Conservation (phyloP, 2,329 filamentous ascomycete genomes). For the Cercospora sojina region DNA sequence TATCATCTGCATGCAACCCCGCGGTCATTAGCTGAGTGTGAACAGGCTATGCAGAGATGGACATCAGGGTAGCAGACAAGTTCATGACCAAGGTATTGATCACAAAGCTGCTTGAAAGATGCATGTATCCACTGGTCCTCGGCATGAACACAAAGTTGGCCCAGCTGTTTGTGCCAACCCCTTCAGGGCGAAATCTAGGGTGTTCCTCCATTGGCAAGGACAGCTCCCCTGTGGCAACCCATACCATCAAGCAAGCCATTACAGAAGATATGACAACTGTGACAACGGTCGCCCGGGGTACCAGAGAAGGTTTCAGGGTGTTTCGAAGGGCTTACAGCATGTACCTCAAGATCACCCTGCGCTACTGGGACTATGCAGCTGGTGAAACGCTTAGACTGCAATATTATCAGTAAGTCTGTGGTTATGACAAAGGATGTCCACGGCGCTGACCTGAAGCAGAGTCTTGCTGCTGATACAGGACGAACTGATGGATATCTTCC, state of each 20-base stretch:
- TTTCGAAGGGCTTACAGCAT: conserved; percentile 1
- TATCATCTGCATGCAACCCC: neutral
- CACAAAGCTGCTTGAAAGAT: conserved; percentile 6
- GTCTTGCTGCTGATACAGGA: neutral
- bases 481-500: neutral
- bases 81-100: neutral
- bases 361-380: neutral
- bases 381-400: neutral
- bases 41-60: neutral
- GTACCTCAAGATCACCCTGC: conserved; percentile 3
- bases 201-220: conserved; percentile 3
- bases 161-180: conserved; percentile 1
- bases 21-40: neutral
- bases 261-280: conserved; percentile 10
- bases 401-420: neutral
- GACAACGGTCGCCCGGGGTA: neutral
- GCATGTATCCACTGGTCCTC: conserved; percentile 8
- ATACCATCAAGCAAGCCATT: conserved; percentile 6
- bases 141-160: neutral
- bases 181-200: conserved; percentile 7
- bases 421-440: neutral
- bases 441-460: neutral
- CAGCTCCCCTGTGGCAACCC: neutral
- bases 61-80: neutral
- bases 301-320: neutral